Conservation (phyloP, 2,329 filamentous ascomycete species). For the Aureobasidium subglaciale region DNA sequence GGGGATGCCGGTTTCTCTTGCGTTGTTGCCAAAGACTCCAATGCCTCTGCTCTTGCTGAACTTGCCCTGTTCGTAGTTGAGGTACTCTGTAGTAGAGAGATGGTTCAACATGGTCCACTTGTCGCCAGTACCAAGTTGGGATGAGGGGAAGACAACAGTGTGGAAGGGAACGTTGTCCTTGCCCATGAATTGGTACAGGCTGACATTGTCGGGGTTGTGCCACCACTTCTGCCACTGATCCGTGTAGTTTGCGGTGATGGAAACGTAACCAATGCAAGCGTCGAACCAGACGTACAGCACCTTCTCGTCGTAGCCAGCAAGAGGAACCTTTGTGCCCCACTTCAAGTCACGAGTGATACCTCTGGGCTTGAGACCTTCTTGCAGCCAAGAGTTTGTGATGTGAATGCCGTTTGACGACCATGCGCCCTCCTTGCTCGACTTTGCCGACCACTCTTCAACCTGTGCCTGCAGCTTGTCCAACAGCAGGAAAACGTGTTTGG, state of each 20-base stretch:
- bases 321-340: conserved; percentile 67
- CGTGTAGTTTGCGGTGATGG: conserved; percentile 86
- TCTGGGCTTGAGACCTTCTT: conserved; percentile 75
- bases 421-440: conserved; percentile 63
- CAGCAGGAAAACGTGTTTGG: conserved; percentile 85
- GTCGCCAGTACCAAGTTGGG: conserved; percentile 74
- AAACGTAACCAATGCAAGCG: conserved; percentile 90
- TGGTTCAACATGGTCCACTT: conserved; percentile 87
- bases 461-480: conserved; percentile 75
- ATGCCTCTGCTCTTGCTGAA: conserved; percentile 88
- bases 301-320: conserved; percentile 60
- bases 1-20: conserved; percentile 75
- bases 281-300: conserved; percentile 95
- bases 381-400: conserved; percentile 75
- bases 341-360: conserved; percentile 89
- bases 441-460: conserved; percentile 70
- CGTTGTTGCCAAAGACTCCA: conserved; percentile 86
- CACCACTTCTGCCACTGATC: conserved; percentile 91
- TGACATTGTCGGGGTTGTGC: conserved; percentile 80
- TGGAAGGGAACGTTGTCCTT: conserved; percentile 88
- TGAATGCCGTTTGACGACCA: conserved; percentile 70
- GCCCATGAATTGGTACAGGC: conserved; percentile 91
- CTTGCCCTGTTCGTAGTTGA: conserved; percentile 84
- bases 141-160: conserved; percentile 84
- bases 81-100: conserved; percentile 80